phyloP scores from a whole-genome alignment of 768 basidiomycete species.

The Tricholomella constricta region DNA sequence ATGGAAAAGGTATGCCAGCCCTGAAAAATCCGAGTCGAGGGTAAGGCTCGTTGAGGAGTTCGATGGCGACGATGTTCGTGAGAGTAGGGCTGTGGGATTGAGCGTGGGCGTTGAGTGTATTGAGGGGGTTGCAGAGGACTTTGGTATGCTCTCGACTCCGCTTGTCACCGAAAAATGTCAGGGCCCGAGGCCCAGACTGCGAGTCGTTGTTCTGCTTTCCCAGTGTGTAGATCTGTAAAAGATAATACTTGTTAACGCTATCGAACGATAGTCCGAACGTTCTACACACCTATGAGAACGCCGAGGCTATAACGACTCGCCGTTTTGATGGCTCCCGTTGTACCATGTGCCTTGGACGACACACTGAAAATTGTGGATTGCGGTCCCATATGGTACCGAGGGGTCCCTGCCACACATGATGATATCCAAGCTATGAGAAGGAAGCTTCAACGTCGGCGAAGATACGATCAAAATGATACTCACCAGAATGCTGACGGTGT shows the following conservation, averaged over 20 bases:
- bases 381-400: conserved; percentile 62
- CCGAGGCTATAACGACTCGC: conserved; percentile 65
- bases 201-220: conserved; percentile 74
- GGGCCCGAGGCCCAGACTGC: conserved; percentile 63
- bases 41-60: conserved; percentile 61
- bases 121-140: conserved; percentile 46
- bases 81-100: conserved; percentile 37
- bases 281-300: conserved; percentile 62
- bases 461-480: conserved; percentile 33
- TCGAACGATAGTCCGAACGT: neutral
- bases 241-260: neutral
- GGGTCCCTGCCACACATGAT: conserved; percentile 63
- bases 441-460: neutral
- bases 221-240: conserved; percentile 62
- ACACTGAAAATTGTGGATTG: conserved; percentile 52
- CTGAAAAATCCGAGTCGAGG: conserved; percentile 54
- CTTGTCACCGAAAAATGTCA: conserved; percentile 47
- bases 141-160: conserved; percentile 49
- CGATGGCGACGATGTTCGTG: conserved; percentile 58
- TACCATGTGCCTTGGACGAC: conserved; percentile 72
- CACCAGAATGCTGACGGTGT: conserved; percentile 60
- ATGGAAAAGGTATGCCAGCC: conserved; percentile 67
- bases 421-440: conserved; percentile 66
- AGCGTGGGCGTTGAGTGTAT: conserved; percentile 25
- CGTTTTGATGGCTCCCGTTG: conserved; percentile 57